phyloP scores from a whole-genome alignment of 805 yeast species.

The Starmerella bacillaris region DNA sequence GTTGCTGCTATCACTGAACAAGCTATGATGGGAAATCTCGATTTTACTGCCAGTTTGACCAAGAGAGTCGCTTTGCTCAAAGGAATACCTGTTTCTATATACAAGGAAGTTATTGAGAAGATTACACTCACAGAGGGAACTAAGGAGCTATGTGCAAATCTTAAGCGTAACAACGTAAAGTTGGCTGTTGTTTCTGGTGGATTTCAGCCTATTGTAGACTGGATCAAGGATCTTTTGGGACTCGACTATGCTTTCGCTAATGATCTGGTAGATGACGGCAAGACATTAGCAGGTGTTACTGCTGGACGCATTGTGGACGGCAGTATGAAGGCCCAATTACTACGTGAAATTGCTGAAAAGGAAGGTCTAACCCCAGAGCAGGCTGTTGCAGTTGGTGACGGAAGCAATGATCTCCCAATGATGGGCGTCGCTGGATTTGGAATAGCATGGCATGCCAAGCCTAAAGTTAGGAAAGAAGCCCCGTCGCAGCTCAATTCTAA shows the following conservation, averaged over 20 bases:
- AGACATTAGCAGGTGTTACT: conserved; percentile 53
- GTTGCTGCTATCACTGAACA: conserved; percentile 79
- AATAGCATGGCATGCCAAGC: conserved; percentile 94
- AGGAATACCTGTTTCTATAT: conserved; percentile 60
- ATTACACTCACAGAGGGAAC: conserved; percentile 77
- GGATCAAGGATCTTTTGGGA: conserved; percentile 46
- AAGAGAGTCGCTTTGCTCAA: conserved; percentile 62
- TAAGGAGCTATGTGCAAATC: conserved; percentile 41
- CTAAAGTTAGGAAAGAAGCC: conserved; percentile 68
- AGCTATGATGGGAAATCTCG: conserved; percentile 95
- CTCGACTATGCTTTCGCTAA: conserved; percentile 87
- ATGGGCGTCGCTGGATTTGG: conserved; percentile 88
- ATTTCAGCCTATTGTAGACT: conserved; percentile 69
- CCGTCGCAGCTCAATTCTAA: conserved; percentile 64
- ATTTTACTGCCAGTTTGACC: conserved; percentile 62
- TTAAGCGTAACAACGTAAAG: conserved; percentile 44
- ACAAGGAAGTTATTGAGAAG: conserved; percentile 59
- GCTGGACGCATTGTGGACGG: conserved; percentile 78
- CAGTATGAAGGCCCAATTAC: conserved; percentile 53
- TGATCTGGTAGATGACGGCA: conserved; percentile 26
- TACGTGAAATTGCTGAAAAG: conserved; percentile 29
- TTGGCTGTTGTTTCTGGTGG: conserved; percentile 91
- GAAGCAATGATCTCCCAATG: conserved; percentile 89
- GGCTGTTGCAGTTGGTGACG: conserved; percentile 85
- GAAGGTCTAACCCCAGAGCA: conserved; percentile 21